Percentiles rank a stretch among this genome's conserved stretches.
Conservation (phyloP, 1,284 basidiomycete species). For the Sanghuangporus baumii region DNA sequence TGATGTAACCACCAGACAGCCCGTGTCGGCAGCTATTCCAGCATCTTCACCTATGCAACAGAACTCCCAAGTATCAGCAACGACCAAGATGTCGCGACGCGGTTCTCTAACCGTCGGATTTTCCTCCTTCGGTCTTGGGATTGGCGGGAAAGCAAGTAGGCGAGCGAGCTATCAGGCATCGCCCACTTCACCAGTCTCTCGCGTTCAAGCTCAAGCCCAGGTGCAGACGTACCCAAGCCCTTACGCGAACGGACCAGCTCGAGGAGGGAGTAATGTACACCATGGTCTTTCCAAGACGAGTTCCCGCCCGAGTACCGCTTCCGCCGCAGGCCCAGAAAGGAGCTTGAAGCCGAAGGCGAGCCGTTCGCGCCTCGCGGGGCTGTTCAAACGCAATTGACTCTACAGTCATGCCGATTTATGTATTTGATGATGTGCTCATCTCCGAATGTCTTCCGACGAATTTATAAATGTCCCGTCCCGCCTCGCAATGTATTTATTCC, state of each 20-base stretch:
- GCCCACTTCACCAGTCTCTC: neutral
- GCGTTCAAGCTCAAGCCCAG: neutral
- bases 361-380: constrained; percentile 6
- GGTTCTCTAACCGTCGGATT: neutral
- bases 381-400: constrained; percentile 6
- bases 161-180: constrained; percentile 8
- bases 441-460: neutral
- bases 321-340: neutral
- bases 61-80: neutral
- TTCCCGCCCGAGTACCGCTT: neutral
- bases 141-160: neutral
- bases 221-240: neutral
- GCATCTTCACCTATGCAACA: neutral
- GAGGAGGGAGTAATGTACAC: neutral
- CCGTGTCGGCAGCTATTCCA: neutral
- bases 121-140: neutral
- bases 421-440: neutral
- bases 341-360: constrained; percentile 4
- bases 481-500: neutral
- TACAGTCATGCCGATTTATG: neutral
- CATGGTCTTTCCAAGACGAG: neutral
- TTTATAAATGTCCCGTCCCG: neutral
- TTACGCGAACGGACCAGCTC: neutral
- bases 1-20: neutral
- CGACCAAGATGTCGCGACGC: neutral